Conservation (phyloP, 768 basidiomycete genomes). For the Suillus cothurnatus region DNA sequence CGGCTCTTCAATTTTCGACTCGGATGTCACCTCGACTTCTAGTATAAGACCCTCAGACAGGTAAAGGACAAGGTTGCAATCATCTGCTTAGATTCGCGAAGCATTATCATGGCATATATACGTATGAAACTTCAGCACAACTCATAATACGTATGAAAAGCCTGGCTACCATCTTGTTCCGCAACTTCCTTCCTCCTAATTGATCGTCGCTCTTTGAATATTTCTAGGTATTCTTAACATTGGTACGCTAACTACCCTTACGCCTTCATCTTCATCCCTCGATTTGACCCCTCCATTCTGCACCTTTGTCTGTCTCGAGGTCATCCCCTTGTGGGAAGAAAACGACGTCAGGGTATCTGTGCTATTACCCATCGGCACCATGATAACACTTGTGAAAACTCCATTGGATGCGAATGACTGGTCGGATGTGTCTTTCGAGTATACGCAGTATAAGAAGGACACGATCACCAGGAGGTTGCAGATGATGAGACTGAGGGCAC, state of each 20-base stretch:
- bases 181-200: background rate
- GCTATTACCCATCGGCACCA: background rate
- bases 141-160: background rate
- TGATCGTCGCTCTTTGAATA: background rate
- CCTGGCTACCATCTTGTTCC: background rate
- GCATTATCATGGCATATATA: no score
- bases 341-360: background rate
- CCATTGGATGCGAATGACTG: background rate
- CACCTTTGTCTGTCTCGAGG: background rate
- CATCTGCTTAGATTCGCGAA: no score
- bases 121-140: background rate
- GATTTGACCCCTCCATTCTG: background rate
- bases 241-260: background rate
- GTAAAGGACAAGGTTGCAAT: no score
- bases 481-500: constrained; percentile 25
- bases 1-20: no score
- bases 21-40: no score
- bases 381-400: background rate
- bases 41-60: no score
- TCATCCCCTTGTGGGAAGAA: constrained; percentile 29
- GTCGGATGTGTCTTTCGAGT: constrained; percentile 7
- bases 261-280: background rate
- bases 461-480: constrained; percentile 31
- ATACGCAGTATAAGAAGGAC: constrained; percentile 22
- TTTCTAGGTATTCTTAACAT: background rate